Evolutionary conservation across 805 yeast genomes (phyloP), one percentile per base, ranked within the genome.

Genomic region (Debaryomyces castellii): DNA sequence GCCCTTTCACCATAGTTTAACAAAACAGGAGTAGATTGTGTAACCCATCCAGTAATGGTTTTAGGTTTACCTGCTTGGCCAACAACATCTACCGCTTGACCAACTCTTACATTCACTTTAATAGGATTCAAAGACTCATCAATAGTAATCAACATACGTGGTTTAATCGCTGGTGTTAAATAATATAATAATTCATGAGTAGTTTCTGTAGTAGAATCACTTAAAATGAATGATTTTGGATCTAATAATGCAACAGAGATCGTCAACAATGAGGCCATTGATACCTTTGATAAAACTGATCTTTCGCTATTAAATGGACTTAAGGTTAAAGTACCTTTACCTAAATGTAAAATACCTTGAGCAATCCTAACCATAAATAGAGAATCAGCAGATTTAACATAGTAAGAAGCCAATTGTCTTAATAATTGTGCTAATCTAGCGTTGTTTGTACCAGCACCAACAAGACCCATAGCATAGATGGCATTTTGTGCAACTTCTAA

Each of bases 11-110:
- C 98, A 56, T 84, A 83, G 34, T 94, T 91, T 46, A 94, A 76
- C 56, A 94, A 74, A 17, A 94, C 99, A 0, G 99, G 99, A 0
- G 99, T 94, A 4, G 94, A 87, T 61, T 94, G 99, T 1, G 99
- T 94, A 17, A 94, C 98, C 99, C 99, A 94, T 30, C 99, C 99
- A 3, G 99, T 94, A 40, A 94, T 94, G 10, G 97, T 91, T 76
- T 94, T 94, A 40, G 99, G 99, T 57, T 89, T 89, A 72, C 99
- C 99, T 0, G 98, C 99, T 67, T 92, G 98, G 27, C 99, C 99
- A 51, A 94, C 98, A 33, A 91, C 89, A 64, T 94, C 99, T 23
- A 94, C 98, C 5, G 99, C 98, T 71, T 92, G 97, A 51, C 99
- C 99, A 24, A 94, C 98, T 62, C 99, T 81, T 8, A 94, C 99